Evolutionary conservation across 768 basidiomycete species (phyloP), one percentile per base, ranked within the genome.

Genomic region (Tulasnella sp.): DNA sequence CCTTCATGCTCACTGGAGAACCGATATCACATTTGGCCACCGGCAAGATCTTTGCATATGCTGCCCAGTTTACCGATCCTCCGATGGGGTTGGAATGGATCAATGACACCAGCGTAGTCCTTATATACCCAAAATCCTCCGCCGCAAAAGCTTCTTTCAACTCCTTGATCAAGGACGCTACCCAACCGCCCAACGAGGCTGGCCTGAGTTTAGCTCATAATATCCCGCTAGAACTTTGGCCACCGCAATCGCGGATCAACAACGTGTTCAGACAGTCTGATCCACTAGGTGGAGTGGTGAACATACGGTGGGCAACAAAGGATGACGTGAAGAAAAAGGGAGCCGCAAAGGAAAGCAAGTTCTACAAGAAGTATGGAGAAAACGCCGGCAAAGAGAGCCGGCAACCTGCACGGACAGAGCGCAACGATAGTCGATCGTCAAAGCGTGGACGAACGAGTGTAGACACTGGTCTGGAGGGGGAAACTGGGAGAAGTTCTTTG

Each of bases 71-170:
- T 59, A 80, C 83, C 13, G 48, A 51, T 41, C 70, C 74, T 16
- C 86, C 86, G 0, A 72, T 85, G 27, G 86, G 74, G 6, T 67
- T 90, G 6, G 87, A 90, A 66, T 90, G 87, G 87, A 73, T 90
- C 16, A 78, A 87, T 62, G 87, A 90, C 65, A 79, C 69, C 20
- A 86, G 82, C 22, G 88, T 84, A 58, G 73, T 90, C 3, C 68
- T 89, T 45, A 81, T 90, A 37, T 90, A 86, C 61, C 65, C 72
- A 27, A 71, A 75, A 33, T 75, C 71, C 45, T 54, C 66, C 32
- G 63, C 69, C 10, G 84, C 84, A 71, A 58, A 46, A 19, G 45
- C 32, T n/a, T 57, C 56, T 22, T 56, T 33, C 43, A 22, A 48
- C 13, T 54, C 50, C 22, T 49, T 45, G 37, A 31, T 51, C 48